These are phyloP conservation scores for Irpex rosettiformis DNA, from an alignment of 1,284 basidiomycete genomes.

Conservation along the genomic window DNA sequence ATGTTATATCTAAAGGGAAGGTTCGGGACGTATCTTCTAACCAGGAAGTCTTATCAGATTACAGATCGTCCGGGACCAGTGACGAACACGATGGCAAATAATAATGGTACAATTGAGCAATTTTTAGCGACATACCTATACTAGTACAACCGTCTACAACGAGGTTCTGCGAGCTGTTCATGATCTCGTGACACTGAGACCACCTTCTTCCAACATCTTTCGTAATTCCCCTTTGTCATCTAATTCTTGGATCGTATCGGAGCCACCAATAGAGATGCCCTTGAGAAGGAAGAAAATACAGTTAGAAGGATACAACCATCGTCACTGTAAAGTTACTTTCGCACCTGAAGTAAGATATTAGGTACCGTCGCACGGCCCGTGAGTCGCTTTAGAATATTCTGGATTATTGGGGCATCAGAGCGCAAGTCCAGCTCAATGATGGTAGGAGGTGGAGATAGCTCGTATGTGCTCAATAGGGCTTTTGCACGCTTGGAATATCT, in stretches of 20 bases:
- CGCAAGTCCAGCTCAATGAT: conserved; percentile 75
- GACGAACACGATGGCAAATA: too few species aligned
- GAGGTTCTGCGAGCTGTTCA: not conserved
- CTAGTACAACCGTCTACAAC: too few species aligned
- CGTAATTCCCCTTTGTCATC: conserved; percentile 45
- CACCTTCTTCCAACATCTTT: conserved; percentile 40
- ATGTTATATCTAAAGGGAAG: too few species aligned
- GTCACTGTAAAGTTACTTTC: not conserved
- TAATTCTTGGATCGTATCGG: conserved; percentile 55
- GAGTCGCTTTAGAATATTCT: conserved; percentile 61
- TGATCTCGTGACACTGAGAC: conserved; percentile 30
- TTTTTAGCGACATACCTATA: not conserved
- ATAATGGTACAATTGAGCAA: too few species aligned
- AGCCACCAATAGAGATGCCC: conserved; percentile 70
- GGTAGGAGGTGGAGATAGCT: conserved; percentile 64
- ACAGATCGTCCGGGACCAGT: too few species aligned
- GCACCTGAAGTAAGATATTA: conserved; percentile 55
- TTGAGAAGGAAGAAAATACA: conserved; percentile 18
- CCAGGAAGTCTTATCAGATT: too few species aligned
- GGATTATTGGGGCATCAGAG: conserved; percentile 62
- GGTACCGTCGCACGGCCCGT: conserved; percentile 72
- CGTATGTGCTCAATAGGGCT: conserved; percentile 58
- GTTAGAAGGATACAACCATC: not conserved
- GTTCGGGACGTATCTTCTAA: too few species aligned
- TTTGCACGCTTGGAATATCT: conserved; percentile 74